A percentile compares a stretch with the other conserved stretches of the same genome.
These are phyloP conservation scores for Phylloporus sp. DNA, from an alignment of 768 basidiomycete genomes.

Conservation along the genomic window DNA sequence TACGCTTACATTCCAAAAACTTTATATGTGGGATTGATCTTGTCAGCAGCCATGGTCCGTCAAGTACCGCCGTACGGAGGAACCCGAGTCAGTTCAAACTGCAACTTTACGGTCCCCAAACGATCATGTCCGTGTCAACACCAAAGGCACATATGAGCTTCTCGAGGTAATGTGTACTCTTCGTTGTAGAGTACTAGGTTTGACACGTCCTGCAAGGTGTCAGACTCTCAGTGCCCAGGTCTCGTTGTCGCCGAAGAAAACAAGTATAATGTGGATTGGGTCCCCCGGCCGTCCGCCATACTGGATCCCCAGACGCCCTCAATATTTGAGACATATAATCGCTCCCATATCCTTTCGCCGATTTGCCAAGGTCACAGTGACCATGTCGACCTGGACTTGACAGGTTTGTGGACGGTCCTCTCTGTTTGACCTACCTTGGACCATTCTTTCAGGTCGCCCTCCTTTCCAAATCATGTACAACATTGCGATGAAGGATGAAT, in stretches of 20 bases:
- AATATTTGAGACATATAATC: conserved; percentile 57
- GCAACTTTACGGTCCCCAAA: conserved; percentile 57
- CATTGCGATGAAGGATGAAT: conserved; percentile 63
- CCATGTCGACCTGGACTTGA: conserved; percentile 79
- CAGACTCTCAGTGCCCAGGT: conserved; percentile 84
- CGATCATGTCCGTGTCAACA: conserved; percentile 64
- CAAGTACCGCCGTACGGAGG: conserved; percentile 57
- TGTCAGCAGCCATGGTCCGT: conserved; percentile 77
- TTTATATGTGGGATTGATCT: conserved; percentile 1
- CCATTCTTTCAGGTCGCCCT: conserved; percentile 56
- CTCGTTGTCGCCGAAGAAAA: conserved; percentile 53
- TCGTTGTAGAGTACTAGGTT: background rate
- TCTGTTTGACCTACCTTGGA: background rate
- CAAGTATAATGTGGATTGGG: conserved; percentile 70
- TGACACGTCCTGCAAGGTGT: conserved; percentile 46
- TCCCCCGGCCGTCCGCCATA: conserved; percentile 70
- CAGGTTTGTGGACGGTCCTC: conserved; percentile 41
- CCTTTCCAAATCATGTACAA: conserved; percentile 94
- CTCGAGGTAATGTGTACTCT: conserved; percentile 45
- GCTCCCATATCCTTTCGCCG: conserved; percentile 67
- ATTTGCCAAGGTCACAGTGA: conserved; percentile 81
- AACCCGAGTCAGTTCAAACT: conserved; percentile 36
- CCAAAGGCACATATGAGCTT: conserved; percentile 74
- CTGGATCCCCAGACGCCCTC: conserved; percentile 57
- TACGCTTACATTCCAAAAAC: conserved; percentile 35